Conservation (phyloP, 2,329 filamentous ascomycete species). For the Trichothecium roseum region DNA sequence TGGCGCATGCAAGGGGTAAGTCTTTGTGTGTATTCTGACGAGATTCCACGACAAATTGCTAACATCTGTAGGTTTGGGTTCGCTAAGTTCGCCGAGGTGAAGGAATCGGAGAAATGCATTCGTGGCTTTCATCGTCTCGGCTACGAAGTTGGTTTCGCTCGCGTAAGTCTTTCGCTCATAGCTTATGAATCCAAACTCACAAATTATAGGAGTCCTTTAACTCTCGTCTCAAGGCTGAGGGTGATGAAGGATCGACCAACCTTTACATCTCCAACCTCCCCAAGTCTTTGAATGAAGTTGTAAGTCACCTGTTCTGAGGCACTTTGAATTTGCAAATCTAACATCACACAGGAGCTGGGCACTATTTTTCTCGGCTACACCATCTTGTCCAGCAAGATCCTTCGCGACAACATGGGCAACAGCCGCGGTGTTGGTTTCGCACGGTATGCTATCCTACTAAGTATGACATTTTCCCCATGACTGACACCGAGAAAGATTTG, state of each 20-base stretch:
- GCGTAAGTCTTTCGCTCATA: conserved; percentile 44
- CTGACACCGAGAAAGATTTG: conserved; percentile 54
- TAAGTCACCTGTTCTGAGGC: conserved; percentile 30
- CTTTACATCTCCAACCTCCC: conserved; percentile 97
- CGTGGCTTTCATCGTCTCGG: conserved; percentile 88
- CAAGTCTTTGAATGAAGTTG: conserved; percentile 81
- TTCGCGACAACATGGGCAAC: conserved; percentile 82
- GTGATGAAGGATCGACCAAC: conserved; percentile 83
- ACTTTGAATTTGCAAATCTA: conserved; percentile 1
- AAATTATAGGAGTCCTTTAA: conserved; percentile 81
- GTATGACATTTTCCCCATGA: neutral
- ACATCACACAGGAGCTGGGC: conserved; percentile 51
- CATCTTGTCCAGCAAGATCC: conserved; percentile 89
- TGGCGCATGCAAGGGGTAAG: conserved; percentile 90
- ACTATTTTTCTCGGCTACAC: conserved; percentile 70
- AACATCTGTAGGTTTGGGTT: conserved; percentile 72
- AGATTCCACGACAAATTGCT: neutral
- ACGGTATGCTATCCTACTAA: conserved; percentile 58
- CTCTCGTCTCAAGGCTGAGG: conserved; percentile 91
- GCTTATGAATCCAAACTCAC: conserved; percentile 11
- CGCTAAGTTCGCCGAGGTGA: conserved; percentile 83
- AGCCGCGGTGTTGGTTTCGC: conserved; percentile 97
- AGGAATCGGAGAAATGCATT: conserved; percentile 91
- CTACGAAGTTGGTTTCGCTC: conserved; percentile 95
- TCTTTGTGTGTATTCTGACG: conserved; percentile 5